Percentiles rank a stretch among this genome's conserved stretches.
Conservation (phyloP, 148 eudicot species). For the Polygonum aviculare region DNA sequence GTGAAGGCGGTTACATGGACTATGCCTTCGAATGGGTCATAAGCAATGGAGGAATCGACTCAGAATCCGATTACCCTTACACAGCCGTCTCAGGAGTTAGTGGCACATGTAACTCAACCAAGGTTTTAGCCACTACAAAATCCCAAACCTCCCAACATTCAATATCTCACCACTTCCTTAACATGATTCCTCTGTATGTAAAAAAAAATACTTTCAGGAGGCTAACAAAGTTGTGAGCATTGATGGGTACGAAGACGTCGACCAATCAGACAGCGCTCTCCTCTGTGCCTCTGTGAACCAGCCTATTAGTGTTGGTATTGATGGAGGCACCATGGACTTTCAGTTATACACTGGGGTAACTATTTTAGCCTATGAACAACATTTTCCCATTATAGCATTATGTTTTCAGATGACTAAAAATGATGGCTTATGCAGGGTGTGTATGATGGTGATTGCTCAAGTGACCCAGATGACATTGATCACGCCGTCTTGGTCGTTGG, state of each 20-base stretch:
- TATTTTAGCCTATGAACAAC: not conserved
- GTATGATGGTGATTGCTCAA: slow-evolving; percentile 57
- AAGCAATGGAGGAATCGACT: slow-evolving; percentile 43
- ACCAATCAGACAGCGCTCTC: slow-evolving; percentile 39
- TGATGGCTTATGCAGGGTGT: slow-evolving; percentile 36
- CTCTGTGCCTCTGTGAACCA: slow-evolving; percentile 45
- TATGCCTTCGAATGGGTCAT: slow-evolving; percentile 54
- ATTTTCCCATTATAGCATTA: not conserved
- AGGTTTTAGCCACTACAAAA: slow-evolving; percentile 23
- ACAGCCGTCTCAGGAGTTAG: slow-evolving; percentile 16
- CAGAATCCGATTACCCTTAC: slow-evolving; percentile 50
- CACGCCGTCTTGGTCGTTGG: slow-evolving; percentile 61
- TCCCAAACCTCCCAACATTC: not conserved
- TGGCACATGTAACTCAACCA: slow-evolving; percentile 32
- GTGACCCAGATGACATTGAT: slow-evolving; percentile 45
- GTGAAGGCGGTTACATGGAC: slow-evolving; percentile 54
- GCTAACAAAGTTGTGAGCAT: slow-evolving; percentile 25
- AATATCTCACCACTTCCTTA: not conserved
- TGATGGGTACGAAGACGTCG: slow-evolving; percentile 43
- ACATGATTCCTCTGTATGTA: not conserved
- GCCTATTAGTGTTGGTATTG: slow-evolving; percentile 55
- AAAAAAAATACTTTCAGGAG: slow-evolving; percentile 19
- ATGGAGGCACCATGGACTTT: slow-evolving; percentile 43
- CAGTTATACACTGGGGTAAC: slow-evolving; percentile 59
- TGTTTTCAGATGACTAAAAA: not conserved